Base-by-base conservation (phyloP, 176 grass and related monocot species). In the Oryza meridionalis region DNA sequence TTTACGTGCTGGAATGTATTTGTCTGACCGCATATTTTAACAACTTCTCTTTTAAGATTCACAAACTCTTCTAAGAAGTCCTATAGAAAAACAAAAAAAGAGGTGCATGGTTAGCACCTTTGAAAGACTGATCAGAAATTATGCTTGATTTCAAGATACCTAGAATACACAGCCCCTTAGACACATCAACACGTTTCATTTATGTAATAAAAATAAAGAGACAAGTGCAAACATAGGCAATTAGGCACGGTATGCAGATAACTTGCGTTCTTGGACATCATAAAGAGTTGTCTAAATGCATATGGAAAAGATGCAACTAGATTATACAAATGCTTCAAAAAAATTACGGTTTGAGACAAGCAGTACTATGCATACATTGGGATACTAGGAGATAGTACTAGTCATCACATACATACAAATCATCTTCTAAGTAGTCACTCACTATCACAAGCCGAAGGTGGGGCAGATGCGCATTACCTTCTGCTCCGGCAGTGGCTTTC, bases 401-500 rank as follows among this genome's bases (percentile, higher is more conserved):
- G 7, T 40, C 15, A 90, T 38, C 79, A 35, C 11, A 68, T 7
- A n/a, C 4, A 86, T 7, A n/a, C 4, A 86, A n/a, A 59, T 37
- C 22, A 72, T 17, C 15, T 21, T 37, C 11, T 37, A 37, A 37
- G 35, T 5, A 6, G 5, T 24, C 6, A 9, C 5, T 58, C 21
- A 61, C 17, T 31, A 2, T 53, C 33, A 64, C 2, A 17, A 65
- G 21, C 22, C 44, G 25, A 74, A 37, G 4, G 26, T 2, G 5
- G 4, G 4, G 9, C 7, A 25, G 58, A 55, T 24, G 11, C 1
- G 37, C 40, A 61, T 87, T 74, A 90, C 88, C 84, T 80, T 97
- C 94, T 46, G 69, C 42, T 40, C 91, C 86, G 31, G 89, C 85
- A 82, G 84, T 97, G 21, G 88, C 81, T 90, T 97, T 97, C 84